Evolutionary conservation across 345 rosid genomes (phyloP), one percentile per base, ranked within the genome.

Genomic region (Lepidium didymum): DNA sequence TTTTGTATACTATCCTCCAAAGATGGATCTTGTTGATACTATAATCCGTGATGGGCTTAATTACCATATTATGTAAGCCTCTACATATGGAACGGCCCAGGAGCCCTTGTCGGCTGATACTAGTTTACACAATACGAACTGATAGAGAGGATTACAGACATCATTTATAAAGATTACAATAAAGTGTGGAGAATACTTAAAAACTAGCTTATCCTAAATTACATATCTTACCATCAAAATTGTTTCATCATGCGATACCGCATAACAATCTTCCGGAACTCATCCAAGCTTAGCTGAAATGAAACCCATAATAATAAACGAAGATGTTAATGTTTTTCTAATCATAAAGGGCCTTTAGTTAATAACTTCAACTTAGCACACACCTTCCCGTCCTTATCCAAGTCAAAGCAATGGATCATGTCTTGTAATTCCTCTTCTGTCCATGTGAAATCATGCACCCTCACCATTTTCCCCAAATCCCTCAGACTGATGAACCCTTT

Each of bases 321-420:
- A 53, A 27, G 36, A 36, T 34, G 9, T 12, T 27, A 31, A 38
- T 37, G 59, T 18, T 46, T 4, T 27, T 27, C 5, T 27, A 27
- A 64, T 41, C 40, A 36, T 4, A 15, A 12, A 38, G 16, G 15
- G 13, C 13, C 8, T n/a, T n/a, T n/a, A n/a, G 16, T 21, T n/a
- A 36, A 14, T 0, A 68, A 14, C 16, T 34, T 12, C 15, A 16
- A 40, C 1, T 5, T 21, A 74, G 23, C 33, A 80, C 74, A 50
- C 31, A 92, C 93, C 97, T 86, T 88, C 60, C 87, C 86, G 77
- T 84, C 90, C 13, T 82, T 71, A 55, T 88, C 79, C 4, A 70
- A 38, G 68, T 92, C 97, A 76, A 90, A 92, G 81, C 72, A 86
- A 65, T 52, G 76, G 67, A 92, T 81, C 98, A 92, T 92, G 81